Evolutionary conservation across 1,284 basidiomycete species (phyloP).

Genomic region (Coniferiporia sulphurascens): DNA sequence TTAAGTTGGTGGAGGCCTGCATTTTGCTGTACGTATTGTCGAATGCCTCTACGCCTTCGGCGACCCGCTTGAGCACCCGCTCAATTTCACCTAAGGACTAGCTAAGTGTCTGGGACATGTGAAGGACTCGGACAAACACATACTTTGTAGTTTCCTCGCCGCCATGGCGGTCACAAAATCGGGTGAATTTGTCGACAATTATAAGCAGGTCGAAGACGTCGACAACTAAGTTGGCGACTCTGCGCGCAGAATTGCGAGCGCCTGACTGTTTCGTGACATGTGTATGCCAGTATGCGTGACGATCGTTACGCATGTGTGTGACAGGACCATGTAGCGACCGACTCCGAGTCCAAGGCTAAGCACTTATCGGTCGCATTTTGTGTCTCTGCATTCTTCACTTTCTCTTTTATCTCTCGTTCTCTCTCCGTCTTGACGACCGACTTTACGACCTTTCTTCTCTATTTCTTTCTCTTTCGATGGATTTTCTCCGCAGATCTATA

Average conservation of each 20-base stretch:
- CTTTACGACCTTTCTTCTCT: constrained; percentile 20
- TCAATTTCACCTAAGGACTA: constrained; percentile 81
- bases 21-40: constrained; percentile 97
- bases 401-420: constrained; percentile 17
- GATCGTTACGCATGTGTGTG: not conserved
- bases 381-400: constrained; percentile 18
- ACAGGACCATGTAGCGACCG: not conserved
- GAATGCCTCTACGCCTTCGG: constrained; percentile 91
- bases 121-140: constrained; percentile 24
- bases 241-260: constrained; percentile 3
- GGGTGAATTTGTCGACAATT: constrained; percentile 4
- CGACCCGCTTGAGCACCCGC: constrained; percentile 91
- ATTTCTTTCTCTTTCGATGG: constrained; percentile 49
- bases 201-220: not conserved
- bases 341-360: not conserved
- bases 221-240: not conserved
- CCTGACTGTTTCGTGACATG: not conserved
- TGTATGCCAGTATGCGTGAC: not conserved
- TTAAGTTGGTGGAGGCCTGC: constrained; percentile 87
- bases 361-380: constrained; percentile 1
- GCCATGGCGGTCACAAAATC: constrained; percentile 50
- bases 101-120: constrained; percentile 5
- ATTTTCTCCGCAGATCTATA: constrained; percentile 82
- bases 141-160: constrained; percentile 78
- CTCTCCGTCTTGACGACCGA: constrained; percentile 17